Evolutionary conservation across 2,329 filamentous ascomycete genomes (phyloP).

Genomic region (Fusarium brachygibbosum): DNA sequence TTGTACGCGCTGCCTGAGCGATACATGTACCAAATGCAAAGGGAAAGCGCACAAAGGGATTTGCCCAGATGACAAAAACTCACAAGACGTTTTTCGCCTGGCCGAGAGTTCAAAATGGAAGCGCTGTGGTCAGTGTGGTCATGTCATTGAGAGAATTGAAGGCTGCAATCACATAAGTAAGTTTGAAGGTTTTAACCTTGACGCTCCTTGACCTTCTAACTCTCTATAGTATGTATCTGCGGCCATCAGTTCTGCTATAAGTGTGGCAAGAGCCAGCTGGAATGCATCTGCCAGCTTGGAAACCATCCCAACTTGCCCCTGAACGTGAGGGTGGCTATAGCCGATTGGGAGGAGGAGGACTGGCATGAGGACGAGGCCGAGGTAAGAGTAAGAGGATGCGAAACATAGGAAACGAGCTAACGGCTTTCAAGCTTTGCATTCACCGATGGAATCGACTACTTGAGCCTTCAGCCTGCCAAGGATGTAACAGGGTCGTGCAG

Average conservation of each 20-base stretch:
- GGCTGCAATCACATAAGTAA: slow-evolving; percentile 72
- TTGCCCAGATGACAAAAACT: slow-evolving; percentile 60
- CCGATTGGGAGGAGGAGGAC: no score
- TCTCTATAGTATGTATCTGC: neutral
- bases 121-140: slow-evolving; percentile 60
- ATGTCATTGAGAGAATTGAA: slow-evolving; percentile 61
- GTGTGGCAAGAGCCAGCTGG: neutral
- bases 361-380: no score
- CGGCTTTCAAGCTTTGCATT: neutral
- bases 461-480: neutral
- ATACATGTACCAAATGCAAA: slow-evolving; percentile 68
- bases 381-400: neutral
- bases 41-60: slow-evolving; percentile 57
- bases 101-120: slow-evolving; percentile 63
- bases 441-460: neutral
- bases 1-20: slow-evolving; percentile 58
- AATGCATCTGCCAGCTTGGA: neutral
- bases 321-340: neutral
- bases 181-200: slow-evolving; percentile 41
- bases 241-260: neutral
- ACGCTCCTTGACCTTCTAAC: no score
- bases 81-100: slow-evolving; percentile 57
- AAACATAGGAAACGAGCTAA: neutral
- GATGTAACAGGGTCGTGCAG: neutral
- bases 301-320: neutral